A percentile compares a stretch with the other conserved stretches of the same genome.
Evolutionary conservation across 2,329 filamentous ascomycete genomes (phyloP).

Genomic region (Endothia cerciana): DNA sequence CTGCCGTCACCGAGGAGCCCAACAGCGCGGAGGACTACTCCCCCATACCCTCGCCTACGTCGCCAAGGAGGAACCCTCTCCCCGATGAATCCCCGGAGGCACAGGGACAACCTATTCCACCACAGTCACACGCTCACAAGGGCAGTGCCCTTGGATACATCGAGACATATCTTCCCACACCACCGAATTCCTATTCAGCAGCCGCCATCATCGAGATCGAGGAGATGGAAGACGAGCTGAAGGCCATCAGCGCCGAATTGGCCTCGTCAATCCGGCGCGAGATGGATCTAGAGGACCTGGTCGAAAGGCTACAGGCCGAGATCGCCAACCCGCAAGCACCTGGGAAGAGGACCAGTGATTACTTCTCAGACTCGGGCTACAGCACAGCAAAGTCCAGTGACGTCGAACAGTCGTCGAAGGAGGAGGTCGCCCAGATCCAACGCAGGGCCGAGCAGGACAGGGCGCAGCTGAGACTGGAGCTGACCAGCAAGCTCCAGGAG

Average conservation of each 20-base stretch:
- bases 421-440: constrained; percentile 81
- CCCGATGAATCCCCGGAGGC: constrained; percentile 48
- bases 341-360: constrained; percentile 86
- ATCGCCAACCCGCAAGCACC: constrained; percentile 59
- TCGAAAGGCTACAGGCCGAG: constrained; percentile 86
- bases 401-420: constrained; percentile 60
- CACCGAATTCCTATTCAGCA: constrained; percentile 43
- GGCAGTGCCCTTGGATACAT: constrained; percentile 52
- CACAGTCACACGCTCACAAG: constrained; percentile 46
- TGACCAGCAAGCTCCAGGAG: constrained; percentile 85
- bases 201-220: constrained; percentile 62
- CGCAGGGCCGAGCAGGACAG: constrained; percentile 88
- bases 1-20: constrained; percentile 53
- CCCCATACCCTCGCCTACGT: constrained; percentile 56
- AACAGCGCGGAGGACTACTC: constrained; percentile 50
- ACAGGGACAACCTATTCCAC: constrained; percentile 43
- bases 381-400: constrained; percentile 82
- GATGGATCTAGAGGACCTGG: constrained; percentile 93
- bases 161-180: constrained; percentile 57
- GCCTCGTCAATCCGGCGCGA: constrained; percentile 91
- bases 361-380: constrained; percentile 94
- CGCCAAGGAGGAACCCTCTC: constrained; percentile 44
- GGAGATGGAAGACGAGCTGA: constrained; percentile 92
- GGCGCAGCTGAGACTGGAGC: constrained; percentile 80
- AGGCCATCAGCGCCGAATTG: constrained; percentile 89